Evolutionary conservation across 2,329 filamentous ascomycete species (phyloP), one percentile per base, ranked within the genome.

Genomic region (Colletotrichum lindemuthianum): DNA sequence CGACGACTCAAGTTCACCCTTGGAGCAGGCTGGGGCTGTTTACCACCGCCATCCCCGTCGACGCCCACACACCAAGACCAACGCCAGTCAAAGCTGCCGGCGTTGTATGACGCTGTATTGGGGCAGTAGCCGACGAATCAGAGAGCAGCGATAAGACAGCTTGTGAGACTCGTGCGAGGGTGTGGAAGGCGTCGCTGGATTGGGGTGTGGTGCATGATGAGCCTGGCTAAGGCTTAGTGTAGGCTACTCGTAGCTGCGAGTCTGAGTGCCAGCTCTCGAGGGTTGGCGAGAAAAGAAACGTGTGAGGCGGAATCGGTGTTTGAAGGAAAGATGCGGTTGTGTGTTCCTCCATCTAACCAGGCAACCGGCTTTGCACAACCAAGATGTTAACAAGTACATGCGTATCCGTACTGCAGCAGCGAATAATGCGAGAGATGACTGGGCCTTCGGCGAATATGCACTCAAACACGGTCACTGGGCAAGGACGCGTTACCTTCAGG

Each of bases 131-230:
- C 6, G 47, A 13, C 63, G 58, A 65, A 65, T 65, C 58, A 65
- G 32, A 50, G 43, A 6, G 11, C 34, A 32, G 58, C 63, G 63
- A 65, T 65, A 65, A 65, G 63, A n/a, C 37, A 34, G 6, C 34
- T 33, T 63, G 33, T 55, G 58, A 65, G 63, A 65, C 58, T 16
- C 32, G n/a, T 43, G 39, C 41, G 32, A 48, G 36, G 51, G 41
- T 63, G 63, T 56, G 51, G 47, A 65, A 45, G 61, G 61, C 58
- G 51, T 48, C 33, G 51, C 52, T 65, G 32, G 41, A 53, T 56
- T 49, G 36, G 51, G 51, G 32, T 24, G 24, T 61, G 61, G 58
- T 65, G 63, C 58, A 65, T 55, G 59, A 57, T 56, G 58, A 65
- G 51, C 56, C 51, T 60, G 40, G 15, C 58, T 48, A 24, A 24